Percentiles rank a stretch among this genome's conserved stretches.
Conservation (phyloP, 352 stramenopile species). For the Pythium vanterpoolii region DNA sequence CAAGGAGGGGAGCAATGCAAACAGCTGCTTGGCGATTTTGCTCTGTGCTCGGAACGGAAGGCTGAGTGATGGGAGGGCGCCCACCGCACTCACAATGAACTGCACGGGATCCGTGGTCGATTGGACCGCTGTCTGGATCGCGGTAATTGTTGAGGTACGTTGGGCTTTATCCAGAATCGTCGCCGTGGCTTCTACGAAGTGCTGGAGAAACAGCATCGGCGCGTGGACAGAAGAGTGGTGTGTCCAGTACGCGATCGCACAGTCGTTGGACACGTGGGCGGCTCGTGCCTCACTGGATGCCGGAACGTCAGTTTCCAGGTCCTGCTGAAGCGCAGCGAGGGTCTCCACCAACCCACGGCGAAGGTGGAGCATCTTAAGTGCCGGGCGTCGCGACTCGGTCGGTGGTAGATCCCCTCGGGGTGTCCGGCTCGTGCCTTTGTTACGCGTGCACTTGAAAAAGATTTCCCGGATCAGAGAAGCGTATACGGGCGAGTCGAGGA, state of each 20-base stretch:
- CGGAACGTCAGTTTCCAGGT: constrained; percentile 5
- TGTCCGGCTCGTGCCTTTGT: constrained; percentile 3
- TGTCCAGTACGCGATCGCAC: constrained; percentile 51
- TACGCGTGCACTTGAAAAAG: constrained; percentile 70
- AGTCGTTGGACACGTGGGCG: constrained; percentile 3
- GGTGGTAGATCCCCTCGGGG: constrained; percentile 35
- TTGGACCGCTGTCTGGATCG: constrained; percentile 43
- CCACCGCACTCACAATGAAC: constrained; percentile 45
- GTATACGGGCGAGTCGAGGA: constrained; percentile 54
- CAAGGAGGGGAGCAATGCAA: constrained; percentile 28
- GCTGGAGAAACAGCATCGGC: constrained; percentile 68
- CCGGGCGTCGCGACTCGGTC: constrained; percentile 31
- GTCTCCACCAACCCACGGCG: constrained; percentile 48
- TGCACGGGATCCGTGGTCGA: constrained; percentile 37
- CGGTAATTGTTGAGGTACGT: constrained; percentile 37
- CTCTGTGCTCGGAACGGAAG: constrained; percentile 49
- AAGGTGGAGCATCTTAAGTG: constrained; percentile 55
- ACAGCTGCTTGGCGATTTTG: constrained; percentile 65
- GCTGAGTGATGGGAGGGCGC: constrained; percentile 45
- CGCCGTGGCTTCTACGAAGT: constrained; percentile 54
- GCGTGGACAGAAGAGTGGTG: constrained; percentile 32
- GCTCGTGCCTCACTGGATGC: background rate
- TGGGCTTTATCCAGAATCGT: constrained; percentile 54
- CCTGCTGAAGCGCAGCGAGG: constrained; percentile 26
- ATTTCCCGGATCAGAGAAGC: constrained; percentile 65